A percentile compares a stretch with the other conserved stretches of the same genome.
Evolutionary conservation across 176 grass and related monocot species (phyloP).

Genomic region (Bromus sterilis): DNA sequence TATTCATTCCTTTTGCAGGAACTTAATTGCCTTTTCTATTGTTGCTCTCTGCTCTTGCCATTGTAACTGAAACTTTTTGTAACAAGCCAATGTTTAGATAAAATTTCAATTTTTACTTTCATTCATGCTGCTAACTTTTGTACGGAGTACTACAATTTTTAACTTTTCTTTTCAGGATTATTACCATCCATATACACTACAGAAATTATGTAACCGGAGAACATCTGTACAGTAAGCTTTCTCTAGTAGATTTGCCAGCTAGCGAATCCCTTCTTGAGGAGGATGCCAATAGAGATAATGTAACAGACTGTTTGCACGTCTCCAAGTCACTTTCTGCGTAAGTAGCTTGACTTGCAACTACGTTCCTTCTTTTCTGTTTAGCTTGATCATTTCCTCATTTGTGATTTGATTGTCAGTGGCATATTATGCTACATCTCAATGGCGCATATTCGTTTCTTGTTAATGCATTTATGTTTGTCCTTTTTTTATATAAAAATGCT

Average conservation of each 20-base stretch:
- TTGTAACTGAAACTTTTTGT: background rate
- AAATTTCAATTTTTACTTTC: background rate
- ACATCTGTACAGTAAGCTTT: conserved; percentile 88
- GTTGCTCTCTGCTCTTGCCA: background rate
- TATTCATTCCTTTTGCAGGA: background rate
- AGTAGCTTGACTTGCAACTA: conserved; percentile 26
- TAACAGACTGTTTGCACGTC: conserved; percentile 89
- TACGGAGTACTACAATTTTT: background rate
- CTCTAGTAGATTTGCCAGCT: conserved; percentile 90
- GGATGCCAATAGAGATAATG: conserved; percentile 71
- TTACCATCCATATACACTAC: conserved; percentile 96
- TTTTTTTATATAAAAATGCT: conserved; percentile 16
- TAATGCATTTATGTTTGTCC: background rate
- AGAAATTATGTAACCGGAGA: conserved; percentile 75
- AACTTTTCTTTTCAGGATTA: conserved; percentile 62
- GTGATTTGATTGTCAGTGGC: background rate
- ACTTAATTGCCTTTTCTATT: background rate
- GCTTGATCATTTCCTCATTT: background rate
- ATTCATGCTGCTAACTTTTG: background rate
- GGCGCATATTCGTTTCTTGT: background rate
- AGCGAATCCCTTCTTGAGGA: conserved; percentile 79
- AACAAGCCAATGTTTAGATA: background rate
- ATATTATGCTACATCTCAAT: background rate
- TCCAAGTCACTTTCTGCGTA: conserved; percentile 97
- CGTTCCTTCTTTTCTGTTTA: background rate